A percentile compares a stretch with the other conserved stretches of the same genome.
These are phyloP conservation scores for Metschnikowia vanudenii DNA, from an alignment of 805 yeast species.

Conservation along the genomic window DNA sequence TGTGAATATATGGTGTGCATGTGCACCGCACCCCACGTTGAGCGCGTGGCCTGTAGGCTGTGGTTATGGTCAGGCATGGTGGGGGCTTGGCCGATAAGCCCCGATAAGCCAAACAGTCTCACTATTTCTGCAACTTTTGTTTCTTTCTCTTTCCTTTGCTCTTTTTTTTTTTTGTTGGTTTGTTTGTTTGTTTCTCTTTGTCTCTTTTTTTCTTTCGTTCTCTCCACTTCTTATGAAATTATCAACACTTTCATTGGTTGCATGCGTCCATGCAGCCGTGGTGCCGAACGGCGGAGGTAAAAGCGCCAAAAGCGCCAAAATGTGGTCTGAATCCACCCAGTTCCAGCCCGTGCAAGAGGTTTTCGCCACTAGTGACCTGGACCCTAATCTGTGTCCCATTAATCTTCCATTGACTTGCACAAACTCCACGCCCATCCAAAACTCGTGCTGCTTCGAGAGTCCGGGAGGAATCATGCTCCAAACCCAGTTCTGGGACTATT, in stretches of 20 bases:
- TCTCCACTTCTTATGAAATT: not conserved
- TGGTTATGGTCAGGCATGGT: too few relatives aligned
- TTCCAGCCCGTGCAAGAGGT: not conserved
- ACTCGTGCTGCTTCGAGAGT: slow-evolving; percentile 46
- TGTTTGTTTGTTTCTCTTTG: not conserved
- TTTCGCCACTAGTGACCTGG: not conserved
- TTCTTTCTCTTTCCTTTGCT: not conserved
- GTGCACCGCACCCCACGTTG: too few relatives aligned
- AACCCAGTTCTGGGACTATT: slow-evolving; percentile 44
- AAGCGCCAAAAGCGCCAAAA: not conserved
- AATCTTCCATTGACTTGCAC: slow-evolving; percentile 58
- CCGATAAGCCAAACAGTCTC: too few relatives aligned
- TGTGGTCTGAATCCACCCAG: slow-evolving; percentile 1
- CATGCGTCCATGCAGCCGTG: slow-evolving; percentile 3
- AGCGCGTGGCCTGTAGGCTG: too few relatives aligned
- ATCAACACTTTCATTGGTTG: not conserved
- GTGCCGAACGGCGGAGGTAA: not conserved
- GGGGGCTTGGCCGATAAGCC: too few relatives aligned
- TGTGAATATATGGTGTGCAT: not conserved
- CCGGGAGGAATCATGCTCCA: slow-evolving; percentile 41
- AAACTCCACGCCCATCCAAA: slow-evolving; percentile 47
- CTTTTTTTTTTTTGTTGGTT: not conserved
- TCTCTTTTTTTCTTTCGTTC: not conserved
- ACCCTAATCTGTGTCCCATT: slow-evolving; percentile 13
- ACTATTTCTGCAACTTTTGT: too few relatives aligned